These are phyloP conservation scores for Pythium oligandrum DNA, from an alignment of 352 stramenopile genomes.

Conservation along the genomic window DNA sequence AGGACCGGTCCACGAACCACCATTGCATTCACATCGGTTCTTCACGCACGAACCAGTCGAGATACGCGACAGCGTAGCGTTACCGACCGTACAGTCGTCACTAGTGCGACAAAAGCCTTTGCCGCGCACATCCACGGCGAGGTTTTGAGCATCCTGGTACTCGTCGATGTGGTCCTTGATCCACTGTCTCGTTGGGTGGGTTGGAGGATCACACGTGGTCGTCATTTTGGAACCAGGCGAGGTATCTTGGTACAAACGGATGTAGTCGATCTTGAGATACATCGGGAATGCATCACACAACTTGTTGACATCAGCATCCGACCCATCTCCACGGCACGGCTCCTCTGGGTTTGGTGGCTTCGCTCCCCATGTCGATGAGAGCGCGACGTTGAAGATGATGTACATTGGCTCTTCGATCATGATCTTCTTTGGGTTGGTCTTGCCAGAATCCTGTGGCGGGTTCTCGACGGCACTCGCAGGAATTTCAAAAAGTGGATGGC, in stretches of 20 bases:
- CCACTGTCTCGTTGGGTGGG: slow-evolving; percentile 19
- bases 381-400: slow-evolving; percentile 89
- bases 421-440: slow-evolving; percentile 45
- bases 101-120: too few species aligned
- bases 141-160: slow-evolving; percentile 16
- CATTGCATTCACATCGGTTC: slow-evolving; percentile 39
- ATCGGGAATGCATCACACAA: slow-evolving; percentile 68
- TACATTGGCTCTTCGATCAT: slow-evolving; percentile 88
- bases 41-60: slow-evolving; percentile 23
- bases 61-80: slow-evolving; percentile 14
- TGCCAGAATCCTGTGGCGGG: slow-evolving; percentile 34
- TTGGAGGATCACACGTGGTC: slow-evolving; percentile 14
- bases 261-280: slow-evolving; percentile 74
- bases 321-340: slow-evolving; percentile 40
- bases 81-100: not conserved
- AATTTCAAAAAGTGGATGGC: slow-evolving; percentile 45
- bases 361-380: slow-evolving; percentile 81
- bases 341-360: slow-evolving; percentile 38
- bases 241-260: slow-evolving; percentile 53
- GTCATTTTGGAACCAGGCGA: slow-evolving; percentile 8
- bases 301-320: slow-evolving; percentile 21
- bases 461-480: slow-evolving; percentile 34
- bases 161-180: slow-evolving; percentile 18
- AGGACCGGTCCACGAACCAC: slow-evolving; percentile 45
- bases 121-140: too few species aligned